Base-by-base conservation (phyloP, 2,329 filamentous ascomycete genomes). In the Beauveria scarabaeidicola region DNA sequence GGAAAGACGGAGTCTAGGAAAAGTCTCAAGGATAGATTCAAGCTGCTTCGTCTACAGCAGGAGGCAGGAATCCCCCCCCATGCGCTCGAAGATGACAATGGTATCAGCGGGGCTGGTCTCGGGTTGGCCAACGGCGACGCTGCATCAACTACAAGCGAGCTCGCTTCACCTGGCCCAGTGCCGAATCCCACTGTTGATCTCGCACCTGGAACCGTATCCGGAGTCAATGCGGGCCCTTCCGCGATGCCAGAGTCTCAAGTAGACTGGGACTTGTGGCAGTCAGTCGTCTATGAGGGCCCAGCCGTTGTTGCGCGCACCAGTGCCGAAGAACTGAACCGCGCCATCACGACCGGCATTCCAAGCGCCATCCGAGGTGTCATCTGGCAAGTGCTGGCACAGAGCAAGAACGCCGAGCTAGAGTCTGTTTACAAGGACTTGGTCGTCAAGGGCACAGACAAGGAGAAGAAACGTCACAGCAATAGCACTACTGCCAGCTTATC, bases 231-330 rank as follows among this genome's bases (percentile, higher is more conserved):
- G 23, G 89, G 89, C 1, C 89, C 88, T 9, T 87, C 90, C 3
- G 84, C 86, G 23, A 80, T 86, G 63, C 75, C 77, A 15, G 89
- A 92, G 67, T 78, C 80, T 17, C 87, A 90, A 25, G 94, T 99
- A n/a, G 91, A 99, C 70, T 99, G 94, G 94, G 94, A 99, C 72
- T 77, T 99, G 43, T 99, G 94, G 94, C 93, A 99, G 70, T 85
- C 89, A 25, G 88, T 99, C 4, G 94, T 99, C 38, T 95, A 97
- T 65, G 90, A 97, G 75, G 94, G 94, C 0, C 91, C 92, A 17
- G 85, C 90, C 29, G 93, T 91, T 10, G 89, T 97, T 53, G 89
- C 90, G 11, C 85, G 90, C 61, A 91, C 91, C 4, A 96, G 91
- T 68, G 82, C 93, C 0, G 90, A 95, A 67, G 92, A 97, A 70